Percentiles rank a stretch among this genome's conserved stretches.
Conservation (phyloP, 176 grass and related monocot species). For the Poa pratensis region DNA sequence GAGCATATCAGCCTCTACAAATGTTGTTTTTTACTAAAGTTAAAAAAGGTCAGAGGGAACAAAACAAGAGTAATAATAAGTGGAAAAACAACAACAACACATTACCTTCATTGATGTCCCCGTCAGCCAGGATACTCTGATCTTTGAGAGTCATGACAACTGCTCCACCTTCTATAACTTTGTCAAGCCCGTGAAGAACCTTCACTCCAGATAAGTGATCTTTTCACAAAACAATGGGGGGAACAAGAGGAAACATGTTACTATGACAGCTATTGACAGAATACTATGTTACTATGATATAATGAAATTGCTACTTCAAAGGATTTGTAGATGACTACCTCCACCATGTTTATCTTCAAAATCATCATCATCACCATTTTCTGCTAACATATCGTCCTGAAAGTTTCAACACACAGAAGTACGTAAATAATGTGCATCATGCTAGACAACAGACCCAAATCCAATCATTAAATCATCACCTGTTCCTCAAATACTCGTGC, state of each 20-base stretch:
- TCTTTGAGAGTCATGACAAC: constrained; percentile 97
- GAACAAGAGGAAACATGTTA: constrained; percentile 35
- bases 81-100: background rate
- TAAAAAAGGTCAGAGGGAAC: constrained; percentile 39
- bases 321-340: constrained; percentile 45
- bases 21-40: constrained; percentile 33
- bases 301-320: constrained; percentile 13
- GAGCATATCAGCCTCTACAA: constrained; percentile 83
- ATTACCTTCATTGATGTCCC: constrained; percentile 89
- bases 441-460: constrained; percentile 24
- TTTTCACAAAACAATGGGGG: constrained; percentile 2
- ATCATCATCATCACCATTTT: constrained; percentile 55
- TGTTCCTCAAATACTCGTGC: constrained; percentile 88
- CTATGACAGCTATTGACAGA: background rate
- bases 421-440: background rate
- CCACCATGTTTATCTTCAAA: constrained; percentile 49
- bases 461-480: constrained; percentile 46
- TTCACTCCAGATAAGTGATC: constrained; percentile 89
- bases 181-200: constrained; percentile 96
- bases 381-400: constrained; percentile 88
- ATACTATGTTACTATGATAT: background rate
- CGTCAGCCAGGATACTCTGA: constrained; percentile 82
- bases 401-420: constrained; percentile 35
- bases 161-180: constrained; percentile 92
- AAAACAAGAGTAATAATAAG: background rate